These are phyloP conservation scores for Beauveria sp. DNA, from an alignment of 2,329 filamentous ascomycete genomes.

Conservation along the genomic window DNA sequence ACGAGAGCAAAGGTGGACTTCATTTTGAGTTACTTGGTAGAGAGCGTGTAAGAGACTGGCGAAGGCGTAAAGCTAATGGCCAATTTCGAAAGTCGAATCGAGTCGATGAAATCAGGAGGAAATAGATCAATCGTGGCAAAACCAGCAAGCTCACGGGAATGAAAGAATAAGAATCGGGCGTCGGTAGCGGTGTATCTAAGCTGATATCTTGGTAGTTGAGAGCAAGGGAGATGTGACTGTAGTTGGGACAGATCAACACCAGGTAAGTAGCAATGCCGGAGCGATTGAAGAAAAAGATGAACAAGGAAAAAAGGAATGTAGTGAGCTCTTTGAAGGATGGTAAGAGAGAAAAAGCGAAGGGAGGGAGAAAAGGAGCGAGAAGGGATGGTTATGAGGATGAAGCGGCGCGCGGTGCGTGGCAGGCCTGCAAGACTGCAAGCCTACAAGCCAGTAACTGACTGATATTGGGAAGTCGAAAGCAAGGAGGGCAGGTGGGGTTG, in stretches of 20 bases:
- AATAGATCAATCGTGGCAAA: slow-evolving; percentile 12
- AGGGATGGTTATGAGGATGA: not conserved
- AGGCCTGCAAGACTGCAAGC: not conserved
- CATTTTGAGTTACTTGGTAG: slow-evolving; percentile 33
- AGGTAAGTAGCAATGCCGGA: not conserved
- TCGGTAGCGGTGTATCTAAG: not conserved
- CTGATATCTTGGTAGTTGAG: slow-evolving; percentile 5
- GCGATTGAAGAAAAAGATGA: not conserved
- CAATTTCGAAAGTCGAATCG: not conserved
- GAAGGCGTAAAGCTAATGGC: slow-evolving; percentile 13
- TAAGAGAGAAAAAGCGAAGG: slow-evolving; percentile 10
- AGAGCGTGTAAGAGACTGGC: slow-evolving; percentile 16
- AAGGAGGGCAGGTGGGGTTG: not conserved
- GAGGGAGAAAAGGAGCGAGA: slow-evolving; percentile 7
- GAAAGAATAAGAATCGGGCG: slow-evolving; percentile 5
- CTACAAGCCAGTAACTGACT: not conserved
- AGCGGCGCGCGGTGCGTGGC: not conserved
- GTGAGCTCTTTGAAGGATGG: slow-evolving; percentile 9
- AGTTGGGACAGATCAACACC: slow-evolving; percentile 12
- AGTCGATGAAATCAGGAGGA: not conserved
- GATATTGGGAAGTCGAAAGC: not conserved
- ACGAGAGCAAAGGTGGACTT: slow-evolving; percentile 36
- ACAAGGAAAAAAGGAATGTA: slow-evolving; percentile 12
- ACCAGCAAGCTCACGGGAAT: slow-evolving; percentile 13
- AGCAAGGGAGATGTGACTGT: slow-evolving; percentile 7